Evolutionary conservation across 2,329 filamentous ascomycete species (phyloP).

Genomic region (Phyllosticta paracitricarpa): DNA sequence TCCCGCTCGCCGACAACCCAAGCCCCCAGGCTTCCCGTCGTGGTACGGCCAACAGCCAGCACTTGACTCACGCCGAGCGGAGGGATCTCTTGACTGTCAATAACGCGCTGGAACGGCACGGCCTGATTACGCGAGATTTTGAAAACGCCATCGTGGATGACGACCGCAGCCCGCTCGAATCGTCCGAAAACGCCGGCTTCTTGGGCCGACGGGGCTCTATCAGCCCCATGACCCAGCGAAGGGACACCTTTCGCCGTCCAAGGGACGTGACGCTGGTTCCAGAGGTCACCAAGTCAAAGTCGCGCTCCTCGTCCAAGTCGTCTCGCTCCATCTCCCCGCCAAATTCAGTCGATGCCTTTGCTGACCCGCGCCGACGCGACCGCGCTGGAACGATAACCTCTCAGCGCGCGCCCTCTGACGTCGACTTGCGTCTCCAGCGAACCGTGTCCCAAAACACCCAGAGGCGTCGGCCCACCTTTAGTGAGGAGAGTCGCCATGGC

Average conservation of each 20-base stretch:
- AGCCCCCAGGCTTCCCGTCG: conserved; percentile 42
- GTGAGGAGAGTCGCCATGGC: conserved; percentile 47
- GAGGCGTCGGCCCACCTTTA: conserved; percentile 50
- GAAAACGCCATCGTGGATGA: conserved; percentile 69
- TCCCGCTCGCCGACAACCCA: conserved; percentile 43
- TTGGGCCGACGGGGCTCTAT: conserved; percentile 39
- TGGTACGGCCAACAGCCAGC: conserved; percentile 63
- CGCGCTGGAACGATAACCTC: conserved; percentile 60
- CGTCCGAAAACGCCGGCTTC: conserved; percentile 30
- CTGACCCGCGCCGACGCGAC: conserved; percentile 76
- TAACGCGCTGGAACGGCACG: conserved; percentile 33
- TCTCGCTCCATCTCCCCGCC: conserved; percentile 74
- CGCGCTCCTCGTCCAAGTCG: conserved; percentile 40
- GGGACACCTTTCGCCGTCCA: conserved; percentile 35
- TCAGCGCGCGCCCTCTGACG: conserved; percentile 38
- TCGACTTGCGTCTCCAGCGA: conserved; percentile 54
- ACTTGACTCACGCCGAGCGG: conserved; percentile 13
- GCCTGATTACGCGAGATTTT: conserved; percentile 60
- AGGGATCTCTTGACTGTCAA: conserved; percentile 20
- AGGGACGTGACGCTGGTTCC: conserved; percentile 23
- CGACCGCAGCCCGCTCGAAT: conserved; percentile 33
- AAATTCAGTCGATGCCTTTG: conserved; percentile 96
- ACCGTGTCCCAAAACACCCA: conserved; percentile 61
- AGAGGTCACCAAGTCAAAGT: conserved; percentile 24
- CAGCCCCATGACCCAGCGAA: conserved; percentile 26